phyloP scores from a whole-genome alignment of 306 rosid genomes.

The Ormosia emarginata region DNA sequence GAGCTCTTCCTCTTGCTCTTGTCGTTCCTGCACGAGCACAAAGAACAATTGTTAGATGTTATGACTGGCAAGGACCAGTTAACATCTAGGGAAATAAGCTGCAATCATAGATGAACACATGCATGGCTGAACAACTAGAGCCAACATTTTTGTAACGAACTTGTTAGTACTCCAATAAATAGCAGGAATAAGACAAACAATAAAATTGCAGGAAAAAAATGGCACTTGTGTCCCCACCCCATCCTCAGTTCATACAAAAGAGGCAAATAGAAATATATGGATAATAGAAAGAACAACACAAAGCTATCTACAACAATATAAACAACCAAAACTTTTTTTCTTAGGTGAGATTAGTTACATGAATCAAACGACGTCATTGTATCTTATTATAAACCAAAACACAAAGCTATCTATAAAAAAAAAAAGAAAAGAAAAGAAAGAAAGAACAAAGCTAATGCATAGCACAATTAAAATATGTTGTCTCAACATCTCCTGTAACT shows the following conservation, averaged over 20 bases:
- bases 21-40: constrained; percentile 41
- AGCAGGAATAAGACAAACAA: too few species aligned
- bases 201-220: too few species aligned
- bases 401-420: too few species aligned
- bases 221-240: neutral
- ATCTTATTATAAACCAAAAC: too few species aligned
- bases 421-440: too few species aligned
- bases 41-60: neutral
- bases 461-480: neutral
- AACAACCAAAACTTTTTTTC: too few species aligned
- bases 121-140: neutral
- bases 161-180: neutral
- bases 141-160: neutral
- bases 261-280: neutral
- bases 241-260: neutral
- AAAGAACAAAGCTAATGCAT: neutral
- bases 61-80: neutral
- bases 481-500: too few species aligned
- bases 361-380: too few species aligned
- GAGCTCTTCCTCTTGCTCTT: constrained; percentile 68
- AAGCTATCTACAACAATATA: too few species aligned
- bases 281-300: too few species aligned
- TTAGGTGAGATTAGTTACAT: too few species aligned
- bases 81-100: neutral
- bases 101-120: neutral